Evolutionary conservation across 2,329 filamentous ascomycete species (phyloP).

Genomic region (Venturia aucupariae): DNA sequence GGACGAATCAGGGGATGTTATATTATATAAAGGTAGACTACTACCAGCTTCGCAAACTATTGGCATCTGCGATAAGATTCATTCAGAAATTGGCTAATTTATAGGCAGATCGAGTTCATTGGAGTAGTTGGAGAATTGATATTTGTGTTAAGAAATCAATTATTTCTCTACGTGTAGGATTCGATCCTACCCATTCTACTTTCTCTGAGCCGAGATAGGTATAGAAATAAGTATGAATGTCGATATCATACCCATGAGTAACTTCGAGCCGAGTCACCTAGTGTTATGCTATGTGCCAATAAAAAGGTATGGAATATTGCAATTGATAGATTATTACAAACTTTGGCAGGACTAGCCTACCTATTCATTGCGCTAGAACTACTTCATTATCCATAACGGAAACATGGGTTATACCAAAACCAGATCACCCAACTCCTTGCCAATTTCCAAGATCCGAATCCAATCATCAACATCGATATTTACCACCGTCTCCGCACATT

Average conservation of each 20-base stretch:
- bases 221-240: too few relatives aligned
- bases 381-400: neutral
- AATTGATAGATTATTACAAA: neutral
- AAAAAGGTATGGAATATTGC: too few relatives aligned
- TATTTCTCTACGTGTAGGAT: too few relatives aligned
- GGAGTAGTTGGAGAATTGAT: too few relatives aligned
- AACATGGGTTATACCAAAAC: constrained; percentile 1
- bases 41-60: too few relatives aligned
- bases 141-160: too few relatives aligned
- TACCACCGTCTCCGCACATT: neutral
- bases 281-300: too few relatives aligned
- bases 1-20: constrained; percentile 27
- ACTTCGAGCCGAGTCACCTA: too few relatives aligned
- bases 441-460: neutral
- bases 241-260: too few relatives aligned
- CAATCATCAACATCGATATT: neutral
- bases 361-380: neutral
- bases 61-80: constrained; percentile 23
- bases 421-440: neutral
- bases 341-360: neutral
- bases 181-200: too few relatives aligned
- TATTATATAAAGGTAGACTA: constrained; percentile 25
- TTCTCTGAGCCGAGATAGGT: too few relatives aligned
- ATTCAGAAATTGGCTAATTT: constrained; percentile 22
- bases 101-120: constrained; percentile 21